Evolutionary conservation across 1,139 yeast genomes (phyloP).

Genomic region (Diutina catenulata): DNA sequence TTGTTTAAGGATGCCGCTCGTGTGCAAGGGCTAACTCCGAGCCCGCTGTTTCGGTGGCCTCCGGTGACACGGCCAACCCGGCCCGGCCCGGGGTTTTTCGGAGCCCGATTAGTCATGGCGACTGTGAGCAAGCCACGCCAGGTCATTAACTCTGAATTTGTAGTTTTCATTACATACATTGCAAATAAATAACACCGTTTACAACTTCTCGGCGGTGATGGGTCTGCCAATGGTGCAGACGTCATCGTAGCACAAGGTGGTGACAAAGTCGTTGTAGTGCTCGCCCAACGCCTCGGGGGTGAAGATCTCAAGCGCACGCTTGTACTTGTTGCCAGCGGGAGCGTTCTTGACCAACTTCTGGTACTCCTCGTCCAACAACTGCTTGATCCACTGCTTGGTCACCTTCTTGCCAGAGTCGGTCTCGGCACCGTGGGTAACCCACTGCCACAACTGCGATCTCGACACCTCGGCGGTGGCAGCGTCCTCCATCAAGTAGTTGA

Average conservation of each 20-base stretch:
- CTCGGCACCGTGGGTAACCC: constrained; percentile 65
- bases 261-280: constrained; percentile 62
- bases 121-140: too few species aligned
- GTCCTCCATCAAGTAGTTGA: constrained; percentile 76
- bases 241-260: constrained; percentile 56
- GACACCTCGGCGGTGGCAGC: constrained; percentile 86
- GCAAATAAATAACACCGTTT: constrained; percentile 7
- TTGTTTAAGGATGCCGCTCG: too few species aligned
- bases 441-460: constrained; percentile 71
- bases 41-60: too few species aligned
- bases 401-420: constrained; percentile 50
- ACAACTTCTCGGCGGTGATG: constrained; percentile 32
- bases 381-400: constrained; percentile 43
- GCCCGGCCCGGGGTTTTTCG: too few species aligned
- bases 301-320: constrained; percentile 54
- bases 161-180: background rate
- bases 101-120: too few species aligned
- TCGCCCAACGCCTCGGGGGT: constrained; percentile 58
- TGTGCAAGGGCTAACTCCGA: too few species aligned
- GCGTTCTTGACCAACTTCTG: constrained; percentile 38
- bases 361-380: constrained; percentile 51
- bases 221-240: constrained; percentile 46
- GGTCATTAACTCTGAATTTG: too few species aligned
- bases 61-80: too few species aligned
- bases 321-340: constrained; percentile 43